These are phyloP conservation scores for Hemileccinum impolitum DNA, from an alignment of 768 basidiomycete species.

Conservation along the genomic window DNA sequence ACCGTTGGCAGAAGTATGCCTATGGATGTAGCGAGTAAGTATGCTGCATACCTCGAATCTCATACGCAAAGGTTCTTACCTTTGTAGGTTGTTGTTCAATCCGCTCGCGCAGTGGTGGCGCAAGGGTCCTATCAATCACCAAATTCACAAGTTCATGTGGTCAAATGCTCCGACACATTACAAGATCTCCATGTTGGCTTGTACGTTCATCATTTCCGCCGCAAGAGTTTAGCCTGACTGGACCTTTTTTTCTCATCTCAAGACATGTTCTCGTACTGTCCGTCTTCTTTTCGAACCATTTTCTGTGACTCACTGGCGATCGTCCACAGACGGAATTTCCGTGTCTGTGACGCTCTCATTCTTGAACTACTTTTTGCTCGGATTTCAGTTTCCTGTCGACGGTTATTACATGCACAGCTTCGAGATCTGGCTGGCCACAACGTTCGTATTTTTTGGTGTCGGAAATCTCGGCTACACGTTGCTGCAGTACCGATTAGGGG, in stretches of 20 bases:
- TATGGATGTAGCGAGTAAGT: slow-evolving; percentile 60
- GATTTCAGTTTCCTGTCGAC: slow-evolving; percentile 69
- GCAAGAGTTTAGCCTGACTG: slow-evolving; percentile 2
- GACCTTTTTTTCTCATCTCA: not conserved
- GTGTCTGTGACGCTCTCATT: slow-evolving; percentile 62
- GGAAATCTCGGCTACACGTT: slow-evolving; percentile 71
- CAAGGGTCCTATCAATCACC: slow-evolving; percentile 79
- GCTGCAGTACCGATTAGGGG: slow-evolving; percentile 68
- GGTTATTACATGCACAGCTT: slow-evolving; percentile 76
- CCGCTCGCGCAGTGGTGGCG: slow-evolving; percentile 76
- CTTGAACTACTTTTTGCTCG: slow-evolving; percentile 73
- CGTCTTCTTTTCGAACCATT: slow-evolving; percentile 15
- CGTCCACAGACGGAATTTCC: slow-evolving; percentile 49
- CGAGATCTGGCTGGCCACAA: slow-evolving; percentile 77
- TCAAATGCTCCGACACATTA: slow-evolving; percentile 75
- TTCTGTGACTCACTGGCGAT: not conserved
- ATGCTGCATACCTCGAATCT: slow-evolving; percentile 15
- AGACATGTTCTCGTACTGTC: slow-evolving; percentile 55
- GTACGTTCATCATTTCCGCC: slow-evolving; percentile 29
- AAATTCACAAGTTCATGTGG: slow-evolving; percentile 76
- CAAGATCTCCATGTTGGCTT: slow-evolving; percentile 64
- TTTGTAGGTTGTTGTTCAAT: slow-evolving; percentile 75
- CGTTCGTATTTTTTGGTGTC: slow-evolving; percentile 72
- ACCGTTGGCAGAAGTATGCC: slow-evolving; percentile 88
- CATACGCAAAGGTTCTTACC: slow-evolving; percentile 1